phyloP scores from a whole-genome alignment of 495 filamentous ascomycete genomes.

The Lasiosphaeria ovina region DNA sequence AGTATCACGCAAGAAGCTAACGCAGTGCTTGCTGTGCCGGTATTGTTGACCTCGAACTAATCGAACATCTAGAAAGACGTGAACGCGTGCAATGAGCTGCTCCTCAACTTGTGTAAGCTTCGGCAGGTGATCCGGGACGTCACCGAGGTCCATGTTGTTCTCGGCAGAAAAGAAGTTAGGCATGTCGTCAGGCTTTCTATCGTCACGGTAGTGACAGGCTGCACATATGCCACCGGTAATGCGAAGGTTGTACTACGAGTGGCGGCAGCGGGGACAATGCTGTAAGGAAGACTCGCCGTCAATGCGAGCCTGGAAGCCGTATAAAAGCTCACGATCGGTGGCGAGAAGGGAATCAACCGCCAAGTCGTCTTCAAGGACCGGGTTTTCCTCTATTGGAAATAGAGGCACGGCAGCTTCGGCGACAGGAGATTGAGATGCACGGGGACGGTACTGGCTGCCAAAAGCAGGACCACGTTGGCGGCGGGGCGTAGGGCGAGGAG shows the following conservation, averaged over 20 bases:
- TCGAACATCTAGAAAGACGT: background rate
- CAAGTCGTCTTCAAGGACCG: background rate
- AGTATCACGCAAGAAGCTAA: background rate
- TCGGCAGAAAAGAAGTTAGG: no score
- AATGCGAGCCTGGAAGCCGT: background rate
- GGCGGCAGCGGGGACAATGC: background rate
- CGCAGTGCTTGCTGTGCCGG: background rate
- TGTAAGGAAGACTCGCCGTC: background rate
- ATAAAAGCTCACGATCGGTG: background rate
- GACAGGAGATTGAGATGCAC: no score
- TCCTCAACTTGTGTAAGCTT: background rate
- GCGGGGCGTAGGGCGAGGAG: no score
- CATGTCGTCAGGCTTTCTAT: no score
- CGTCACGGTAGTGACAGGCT: no score
- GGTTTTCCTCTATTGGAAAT: background rate
- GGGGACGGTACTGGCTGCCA: no score
- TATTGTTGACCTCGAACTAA: background rate
- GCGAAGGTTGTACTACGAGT: background rate
- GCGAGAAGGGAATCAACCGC: background rate
- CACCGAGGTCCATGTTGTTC: background rate
- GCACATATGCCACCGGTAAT: background rate
- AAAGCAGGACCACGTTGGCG: no score
- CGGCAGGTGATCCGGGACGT: background rate
- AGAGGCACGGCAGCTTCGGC: no score
- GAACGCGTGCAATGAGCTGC: background rate